Evolutionary conservation across 2,329 filamentous ascomycete genomes (phyloP).

Genomic region (Trichoderma sp.): DNA sequence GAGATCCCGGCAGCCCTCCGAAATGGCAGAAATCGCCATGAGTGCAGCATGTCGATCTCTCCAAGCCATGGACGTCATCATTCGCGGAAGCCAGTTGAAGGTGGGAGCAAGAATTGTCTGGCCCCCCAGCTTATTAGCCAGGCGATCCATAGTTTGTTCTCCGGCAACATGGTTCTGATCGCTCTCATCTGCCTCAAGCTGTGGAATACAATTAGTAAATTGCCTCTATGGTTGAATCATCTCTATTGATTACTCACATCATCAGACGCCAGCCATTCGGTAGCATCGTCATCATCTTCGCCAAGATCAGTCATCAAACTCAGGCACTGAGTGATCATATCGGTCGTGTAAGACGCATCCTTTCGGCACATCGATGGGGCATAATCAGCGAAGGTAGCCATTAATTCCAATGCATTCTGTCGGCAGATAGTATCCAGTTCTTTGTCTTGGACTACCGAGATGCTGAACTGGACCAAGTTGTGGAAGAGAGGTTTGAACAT

Average conservation of each 20-base stretch:
- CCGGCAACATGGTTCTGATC: constrained; percentile 97
- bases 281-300: constrained; percentile 87
- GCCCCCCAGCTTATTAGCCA: constrained; percentile 97
- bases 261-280: constrained; percentile 89
- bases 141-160: constrained; percentile 95
- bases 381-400: constrained; percentile 97
- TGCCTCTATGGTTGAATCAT: neutral
- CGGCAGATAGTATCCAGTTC: constrained; percentile 85
- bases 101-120: constrained; percentile 87
- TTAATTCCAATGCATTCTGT: constrained; percentile 92
- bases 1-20: constrained; percentile 90
- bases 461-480: constrained; percentile 86
- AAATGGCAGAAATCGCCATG: constrained; percentile 98
- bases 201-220: constrained; percentile 28
- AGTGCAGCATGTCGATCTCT: constrained; percentile 92
- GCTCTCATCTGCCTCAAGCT: constrained; percentile 92
- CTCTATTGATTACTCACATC: constrained; percentile 58
- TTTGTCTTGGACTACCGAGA: constrained; percentile 94
- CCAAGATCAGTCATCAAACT: constrained; percentile 98
- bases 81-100: constrained; percentile 93
- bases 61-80: constrained; percentile 96
- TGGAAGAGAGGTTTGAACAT: constrained; percentile 98
- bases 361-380: constrained; percentile 93
- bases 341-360: constrained; percentile 82
- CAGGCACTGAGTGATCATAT: constrained; percentile 98